Percentiles rank a stretch among this genome's conserved stretches.
Evolutionary conservation across 805 yeast genomes (phyloP).

Genomic region (Saccharomycopsis guyanensis): DNA sequence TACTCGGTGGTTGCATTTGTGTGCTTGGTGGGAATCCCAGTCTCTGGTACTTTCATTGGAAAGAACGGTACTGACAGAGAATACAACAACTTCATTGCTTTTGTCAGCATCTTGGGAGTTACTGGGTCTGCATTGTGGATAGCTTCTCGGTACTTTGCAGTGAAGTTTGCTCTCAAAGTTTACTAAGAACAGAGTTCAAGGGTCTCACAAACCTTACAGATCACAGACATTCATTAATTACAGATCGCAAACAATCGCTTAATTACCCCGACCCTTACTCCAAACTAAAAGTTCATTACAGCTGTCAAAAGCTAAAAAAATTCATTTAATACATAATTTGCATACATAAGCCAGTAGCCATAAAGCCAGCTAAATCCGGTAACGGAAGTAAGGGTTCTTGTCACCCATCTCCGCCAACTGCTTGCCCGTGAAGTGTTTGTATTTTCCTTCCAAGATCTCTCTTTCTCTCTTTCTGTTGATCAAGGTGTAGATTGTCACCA

Average conservation of each 20-base stretch:
- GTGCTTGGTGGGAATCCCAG: constrained; percentile 43
- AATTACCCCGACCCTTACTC: too few relatives aligned
- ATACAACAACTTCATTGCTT: constrained; percentile 33
- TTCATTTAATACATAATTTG: too few relatives aligned
- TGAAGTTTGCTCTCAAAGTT: constrained; percentile 20
- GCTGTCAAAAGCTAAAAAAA: constrained; percentile 6
- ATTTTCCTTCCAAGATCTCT: constrained; percentile 28
- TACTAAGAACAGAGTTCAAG: neutral
- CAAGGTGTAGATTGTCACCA: constrained; percentile 24
- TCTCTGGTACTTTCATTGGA: constrained; percentile 42
- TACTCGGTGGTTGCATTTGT: constrained; percentile 51
- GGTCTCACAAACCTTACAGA: too few relatives aligned
- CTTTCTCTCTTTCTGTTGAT: constrained; percentile 25
- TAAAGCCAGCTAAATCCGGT: constrained; percentile 22
- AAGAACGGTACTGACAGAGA: constrained; percentile 25
- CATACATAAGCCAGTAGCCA: too few relatives aligned
- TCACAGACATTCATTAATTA: too few relatives aligned
- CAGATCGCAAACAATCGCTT: too few relatives aligned
- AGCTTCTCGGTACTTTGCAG: constrained; percentile 37
- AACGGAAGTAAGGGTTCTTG: constrained; percentile 33
- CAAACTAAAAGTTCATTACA: neutral
- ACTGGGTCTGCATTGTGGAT: constrained; percentile 35
- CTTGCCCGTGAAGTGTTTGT: constrained; percentile 25
- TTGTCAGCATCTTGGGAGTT: constrained; percentile 31
- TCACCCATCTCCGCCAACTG: constrained; percentile 35